Evolutionary conservation across 345 rosid genomes (phyloP), one percentile per base, ranked within the genome.

Genomic region (Ceriops zippeliana): DNA sequence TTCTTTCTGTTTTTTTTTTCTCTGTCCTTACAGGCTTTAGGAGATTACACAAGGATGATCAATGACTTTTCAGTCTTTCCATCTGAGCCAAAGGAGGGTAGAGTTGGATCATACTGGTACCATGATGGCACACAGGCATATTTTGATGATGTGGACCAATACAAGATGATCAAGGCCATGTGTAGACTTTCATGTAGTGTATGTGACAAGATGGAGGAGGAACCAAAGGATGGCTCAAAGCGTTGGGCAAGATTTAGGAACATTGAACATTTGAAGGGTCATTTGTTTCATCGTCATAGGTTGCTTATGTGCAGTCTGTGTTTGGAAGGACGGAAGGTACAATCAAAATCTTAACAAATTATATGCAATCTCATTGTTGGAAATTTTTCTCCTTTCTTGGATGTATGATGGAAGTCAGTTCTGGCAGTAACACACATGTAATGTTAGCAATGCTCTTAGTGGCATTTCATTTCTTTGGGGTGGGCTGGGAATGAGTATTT

Each of bases 121-220:
- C 97, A 96, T 69, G 97, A 90, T 78, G 95, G 83, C 53, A 90
- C 98, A 5, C 85, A 85, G 63, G 86, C 92, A 10, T 90, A 89
- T 79, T 96, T 96, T 73, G 97, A 96, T 76, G 98, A 96, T 52
- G 79, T 73, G 58, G 99, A 92, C 70, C 97, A 96, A 51, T 96
- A 96, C 79, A 89, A 79, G 83, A 87, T 96, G 99, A 83, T 96
- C 78, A 96, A 90, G 83, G 99, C 96, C 11, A 96, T 92, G 99
- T 96, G 99, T 77, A 89, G 87, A 77, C 92, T 96, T 62, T 89
- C 98, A 1, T 96, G 98, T 52, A 85, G 86, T 74, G 87, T 78
- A 20, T 96, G 99, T 67, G 99, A 95, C 76, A 86, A 82, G 52
- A 38, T 73, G 65, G 97, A 89, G 69, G 86, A 81, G 62, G 86